A percentile compares a stretch with the other conserved stretches of the same genome.
Evolutionary conservation across 2,329 filamentous ascomycete genomes (phyloP).

Genomic region (Verticillium tricorpus): DNA sequence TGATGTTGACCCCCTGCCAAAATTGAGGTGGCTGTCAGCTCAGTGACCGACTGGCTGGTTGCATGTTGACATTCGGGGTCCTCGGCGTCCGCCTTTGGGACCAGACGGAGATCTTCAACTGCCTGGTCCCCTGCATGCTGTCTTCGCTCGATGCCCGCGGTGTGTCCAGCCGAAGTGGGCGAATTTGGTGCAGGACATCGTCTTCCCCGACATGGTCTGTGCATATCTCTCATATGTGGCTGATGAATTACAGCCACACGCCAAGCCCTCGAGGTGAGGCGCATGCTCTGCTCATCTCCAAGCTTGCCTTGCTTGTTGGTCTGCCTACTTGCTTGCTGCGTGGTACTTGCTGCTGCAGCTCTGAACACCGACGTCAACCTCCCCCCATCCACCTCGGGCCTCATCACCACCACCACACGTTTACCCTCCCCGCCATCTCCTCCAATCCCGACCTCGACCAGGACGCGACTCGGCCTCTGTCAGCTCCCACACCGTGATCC

Average conservation of each 20-base stretch:
- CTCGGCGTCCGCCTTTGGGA: too few relatives aligned
- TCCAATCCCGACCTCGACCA: slow-evolving; percentile 6
- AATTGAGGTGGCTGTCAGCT: not conserved
- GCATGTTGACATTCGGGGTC: not conserved
- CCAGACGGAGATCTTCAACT: too few relatives aligned
- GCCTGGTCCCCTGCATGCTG: too few relatives aligned
- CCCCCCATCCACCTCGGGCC: slow-evolving; percentile 7
- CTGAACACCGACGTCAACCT: slow-evolving; percentile 3
- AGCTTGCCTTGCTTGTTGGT: not conserved
- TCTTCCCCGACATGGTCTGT: not conserved
- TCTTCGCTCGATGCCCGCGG: too few relatives aligned
- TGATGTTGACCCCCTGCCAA: not conserved
- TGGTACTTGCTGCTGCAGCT: not conserved
- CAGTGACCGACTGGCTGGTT: too few relatives aligned
- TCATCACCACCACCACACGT: slow-evolving; percentile 8
- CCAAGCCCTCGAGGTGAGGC: not conserved
- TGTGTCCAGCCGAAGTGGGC: too few relatives aligned
- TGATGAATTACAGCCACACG: not conserved
- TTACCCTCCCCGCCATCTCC: slow-evolving; percentile 2
- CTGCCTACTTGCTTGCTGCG: not conserved
- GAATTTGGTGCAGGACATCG: too few relatives aligned
- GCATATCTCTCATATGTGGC: not conserved
- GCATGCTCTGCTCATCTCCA: not conserved
- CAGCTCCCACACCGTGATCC: not conserved
- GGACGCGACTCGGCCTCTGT: not conserved